These are phyloP conservation scores for Clavariopsis aquatica DNA, from an alignment of 495 filamentous ascomycete genomes.

Conservation along the genomic window DNA sequence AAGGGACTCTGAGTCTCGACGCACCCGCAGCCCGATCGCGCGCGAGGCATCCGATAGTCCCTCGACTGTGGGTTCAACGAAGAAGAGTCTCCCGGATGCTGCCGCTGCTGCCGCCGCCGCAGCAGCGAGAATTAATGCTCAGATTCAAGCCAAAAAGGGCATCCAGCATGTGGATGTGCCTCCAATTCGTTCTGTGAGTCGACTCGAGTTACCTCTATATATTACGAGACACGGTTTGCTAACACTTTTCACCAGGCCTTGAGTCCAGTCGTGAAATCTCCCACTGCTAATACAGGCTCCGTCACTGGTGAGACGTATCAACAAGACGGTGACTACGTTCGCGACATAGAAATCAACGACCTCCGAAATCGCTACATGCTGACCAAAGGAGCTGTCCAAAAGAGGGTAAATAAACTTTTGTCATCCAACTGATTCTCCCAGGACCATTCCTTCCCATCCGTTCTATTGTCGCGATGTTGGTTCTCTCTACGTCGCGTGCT, in stretches of 20 bases:
- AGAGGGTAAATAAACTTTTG: constrained; percentile 91
- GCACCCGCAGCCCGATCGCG: constrained; percentile 78
- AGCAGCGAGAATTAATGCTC: constrained; percentile 90
- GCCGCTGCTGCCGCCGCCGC: constrained; percentile 90
- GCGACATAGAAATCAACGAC: constrained; percentile 98
- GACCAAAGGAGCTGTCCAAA: constrained; percentile 96
- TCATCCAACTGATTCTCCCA: constrained; percentile 75
- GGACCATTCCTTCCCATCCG: constrained; percentile 49
- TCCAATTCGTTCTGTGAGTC: constrained; percentile 68
- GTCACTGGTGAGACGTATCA: constrained; percentile 88
- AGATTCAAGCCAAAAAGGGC: constrained; percentile 87
- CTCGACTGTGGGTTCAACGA: constrained; percentile 48
- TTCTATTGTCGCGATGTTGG: not conserved
- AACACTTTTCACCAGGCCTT: constrained; percentile 43
- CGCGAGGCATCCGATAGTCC: constrained; percentile 57
- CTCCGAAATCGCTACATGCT: constrained; percentile 95
- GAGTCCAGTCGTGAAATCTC: constrained; percentile 50
- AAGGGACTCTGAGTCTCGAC: constrained; percentile 59
- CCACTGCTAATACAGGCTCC: constrained; percentile 51
- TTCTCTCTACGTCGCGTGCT: not conserved
- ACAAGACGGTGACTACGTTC: constrained; percentile 94
- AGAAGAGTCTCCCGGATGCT: constrained; percentile 55
- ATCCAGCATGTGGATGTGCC: constrained; percentile 94
- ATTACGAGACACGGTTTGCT: constrained; percentile 41
- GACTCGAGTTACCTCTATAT: not conserved